Base-by-base conservation (phyloP, 2,329 filamentous ascomycete genomes). In the Fulvia fulva region DNA sequence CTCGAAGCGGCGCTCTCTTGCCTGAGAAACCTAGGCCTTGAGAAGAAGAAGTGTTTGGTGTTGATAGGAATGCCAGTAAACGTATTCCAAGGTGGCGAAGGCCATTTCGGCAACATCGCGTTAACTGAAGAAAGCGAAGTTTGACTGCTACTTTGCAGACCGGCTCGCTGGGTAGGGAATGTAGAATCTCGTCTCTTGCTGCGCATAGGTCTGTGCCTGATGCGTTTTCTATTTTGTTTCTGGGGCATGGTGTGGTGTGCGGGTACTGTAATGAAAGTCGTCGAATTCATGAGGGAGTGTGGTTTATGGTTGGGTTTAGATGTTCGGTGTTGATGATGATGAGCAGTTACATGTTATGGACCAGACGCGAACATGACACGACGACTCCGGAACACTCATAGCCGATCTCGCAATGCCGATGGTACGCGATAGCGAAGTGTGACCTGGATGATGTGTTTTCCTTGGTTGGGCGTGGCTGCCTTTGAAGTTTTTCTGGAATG, bases 171-270 rank as follows among this genome's bases (percentile, higher is more conserved):
- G 14, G 34, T n/a, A 21, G 34, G 51, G 14, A 26, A 44, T 30
- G 47, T 21, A n/a, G n/a, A n/a, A 32, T 28, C 41, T 50, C n/a
- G 25, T 21, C 5, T 46, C 14, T 55, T 47, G 44, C 16, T 37
- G 53, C 26, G n/a, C n/a, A 21, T 56, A 19, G 62, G 58, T 32
- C 64, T 53, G 50, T 66, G 62, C 30, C 64, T 55, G 1, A 49
- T 58, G 30, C 64, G 57, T 50, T 66, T 66, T 25, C 64, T 53
- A 45, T 66, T 66, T 26, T 62, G 60, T 60, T 58, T 55, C 21
- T 53, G 57, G 5, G 55, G 51, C 58, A 63, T 61, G 14, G 37
- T 32, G 12, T 50, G 47, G 6, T 7, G n/a, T 28, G 19, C 26
- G 6, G n/a, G n/a, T 28, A 30, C 26, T 9, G n/a, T 28, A 21